Evolutionary conservation across 2,329 filamentous ascomycete species (phyloP).

Genomic region (Hymenotorrendiella dingleyae): DNA sequence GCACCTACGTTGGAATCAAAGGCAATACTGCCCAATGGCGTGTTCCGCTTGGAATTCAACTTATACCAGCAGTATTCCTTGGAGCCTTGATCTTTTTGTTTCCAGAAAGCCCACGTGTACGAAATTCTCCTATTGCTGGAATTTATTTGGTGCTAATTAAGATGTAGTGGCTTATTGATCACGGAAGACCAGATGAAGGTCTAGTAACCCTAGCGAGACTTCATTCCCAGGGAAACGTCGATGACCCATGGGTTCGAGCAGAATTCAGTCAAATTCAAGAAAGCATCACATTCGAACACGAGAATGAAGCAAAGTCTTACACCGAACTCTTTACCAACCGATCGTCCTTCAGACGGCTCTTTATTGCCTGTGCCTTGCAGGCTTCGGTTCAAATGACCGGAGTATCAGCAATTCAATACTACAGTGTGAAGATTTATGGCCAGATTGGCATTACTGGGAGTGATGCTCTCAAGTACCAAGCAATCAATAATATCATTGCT

Average conservation of each 20-base stretch:
- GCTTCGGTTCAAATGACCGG: slow-evolving; percentile 63
- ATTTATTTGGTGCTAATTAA: background rate
- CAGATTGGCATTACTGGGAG: slow-evolving; percentile 53
- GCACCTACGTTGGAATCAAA: slow-evolving; percentile 34
- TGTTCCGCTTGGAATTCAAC: slow-evolving; percentile 45
- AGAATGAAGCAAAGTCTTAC: slow-evolving; percentile 58
- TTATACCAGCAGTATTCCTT: slow-evolving; percentile 51
- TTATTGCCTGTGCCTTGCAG: slow-evolving; percentile 55
- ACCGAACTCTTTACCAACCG: slow-evolving; percentile 52
- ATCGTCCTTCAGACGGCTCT: slow-evolving; percentile 57
- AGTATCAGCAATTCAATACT: slow-evolving; percentile 59
- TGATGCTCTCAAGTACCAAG: slow-evolving; percentile 57
- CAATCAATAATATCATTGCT: slow-evolving; percentile 58
- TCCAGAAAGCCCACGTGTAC: slow-evolving; percentile 47
- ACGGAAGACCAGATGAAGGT: slow-evolving; percentile 49
- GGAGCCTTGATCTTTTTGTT: slow-evolving; percentile 53
- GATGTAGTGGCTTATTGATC: slow-evolving; percentile 53
- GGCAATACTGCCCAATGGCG: slow-evolving; percentile 30
- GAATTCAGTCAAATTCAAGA: slow-evolving; percentile 60
- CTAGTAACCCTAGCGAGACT: slow-evolving; percentile 52
- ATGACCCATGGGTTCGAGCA: slow-evolving; percentile 55
- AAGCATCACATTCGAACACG: slow-evolving; percentile 54
- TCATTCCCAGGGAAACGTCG: slow-evolving; percentile 52
- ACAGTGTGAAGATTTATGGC: slow-evolving; percentile 49
- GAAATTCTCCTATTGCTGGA: slow-evolving; percentile 23